Percentiles rank a stretch among this genome's conserved stretches.
phyloP scores from a whole-genome alignment of 2,329 filamentous ascomycete species.

The Botrytis medusae region DNA sequence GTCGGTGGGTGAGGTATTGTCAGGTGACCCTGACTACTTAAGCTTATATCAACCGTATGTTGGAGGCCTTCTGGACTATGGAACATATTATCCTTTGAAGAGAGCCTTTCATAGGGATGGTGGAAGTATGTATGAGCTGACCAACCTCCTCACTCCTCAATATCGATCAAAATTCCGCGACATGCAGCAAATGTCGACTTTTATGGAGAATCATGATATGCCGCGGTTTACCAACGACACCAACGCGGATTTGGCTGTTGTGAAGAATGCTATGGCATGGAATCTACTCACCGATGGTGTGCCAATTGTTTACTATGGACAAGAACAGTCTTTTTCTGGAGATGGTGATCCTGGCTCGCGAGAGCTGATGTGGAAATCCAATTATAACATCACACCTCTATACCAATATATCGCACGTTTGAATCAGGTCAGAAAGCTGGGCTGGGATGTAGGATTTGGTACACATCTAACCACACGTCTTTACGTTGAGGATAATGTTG shows the following conservation, averaged over 20 bases:
- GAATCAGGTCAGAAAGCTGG: conserved; percentile 24
- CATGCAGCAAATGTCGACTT: conserved; percentile 42
- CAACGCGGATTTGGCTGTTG: conserved; percentile 32
- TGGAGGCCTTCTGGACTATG: conserved; percentile 59
- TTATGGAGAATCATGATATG: conserved; percentile 47
- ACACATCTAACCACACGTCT: conserved; percentile 23
- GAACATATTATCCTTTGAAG: conserved; percentile 41
- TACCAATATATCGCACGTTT: conserved; percentile 26
- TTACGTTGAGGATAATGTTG: conserved; percentile 18
- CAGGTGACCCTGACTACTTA: conserved; percentile 41
- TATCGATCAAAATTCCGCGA: conserved; percentile 44
- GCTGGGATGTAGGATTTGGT: conserved; percentile 26
- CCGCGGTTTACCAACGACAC: conserved; percentile 41
- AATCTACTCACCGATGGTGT: conserved; percentile 51
- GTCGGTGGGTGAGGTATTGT: conserved; percentile 59
- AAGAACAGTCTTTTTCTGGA: conserved; percentile 51
- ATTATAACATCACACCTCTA: conserved; percentile 40
- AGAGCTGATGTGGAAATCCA: conserved; percentile 45
- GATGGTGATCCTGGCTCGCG: conserved; percentile 43
- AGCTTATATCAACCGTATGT: conserved; percentile 50
- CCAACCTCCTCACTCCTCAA: conserved; percentile 40
- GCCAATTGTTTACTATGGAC: conserved; percentile 52
- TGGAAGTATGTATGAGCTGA: conserved; percentile 37
- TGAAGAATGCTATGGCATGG: conserved; percentile 49
- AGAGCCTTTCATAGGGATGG: conserved; percentile 21